These are phyloP conservation scores for Globisporangium carolinianum DNA, from an alignment of 352 stramenopile genomes.

Conservation along the genomic window DNA sequence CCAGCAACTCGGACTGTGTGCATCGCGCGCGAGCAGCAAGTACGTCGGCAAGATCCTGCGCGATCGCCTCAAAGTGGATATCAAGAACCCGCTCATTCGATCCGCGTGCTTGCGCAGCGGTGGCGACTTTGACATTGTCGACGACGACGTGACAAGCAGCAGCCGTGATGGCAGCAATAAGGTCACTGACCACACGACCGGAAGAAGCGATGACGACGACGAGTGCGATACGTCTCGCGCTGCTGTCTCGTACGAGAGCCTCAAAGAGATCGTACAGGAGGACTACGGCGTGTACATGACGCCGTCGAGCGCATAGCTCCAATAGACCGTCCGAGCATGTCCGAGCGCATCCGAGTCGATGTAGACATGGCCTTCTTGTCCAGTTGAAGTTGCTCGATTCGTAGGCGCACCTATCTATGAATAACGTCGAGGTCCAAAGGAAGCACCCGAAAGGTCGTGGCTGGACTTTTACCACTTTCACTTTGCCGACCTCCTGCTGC, in stretches of 20 bases:
- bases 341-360: no score
- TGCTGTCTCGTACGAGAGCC: slow-evolving; percentile 22
- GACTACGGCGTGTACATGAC: slow-evolving; percentile 39
- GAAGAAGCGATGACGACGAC: not conserved
- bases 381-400: no score
- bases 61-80: slow-evolving; percentile 44
- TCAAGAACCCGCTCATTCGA: slow-evolving; percentile 32
- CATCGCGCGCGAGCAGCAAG: slow-evolving; percentile 35
- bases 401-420: no score
- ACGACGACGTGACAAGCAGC: not conserved
- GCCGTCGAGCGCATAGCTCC: not conserved
- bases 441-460: no score
- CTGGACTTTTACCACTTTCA: no score
- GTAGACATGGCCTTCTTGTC: no score
- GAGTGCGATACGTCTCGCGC: not conserved
- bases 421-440: no score
- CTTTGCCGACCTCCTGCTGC: not conserved
- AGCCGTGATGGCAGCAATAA: not conserved
- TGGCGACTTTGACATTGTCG: slow-evolving; percentile 3
- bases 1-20: slow-evolving; percentile 52
- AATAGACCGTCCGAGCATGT: not conserved
- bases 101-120: slow-evolving; percentile 13
- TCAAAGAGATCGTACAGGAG: slow-evolving; percentile 52
- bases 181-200: not conserved
- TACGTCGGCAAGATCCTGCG: slow-evolving; percentile 57